phyloP scores from a whole-genome alignment of 1,284 basidiomycete genomes.

The Boletellus deceptivus region DNA sequence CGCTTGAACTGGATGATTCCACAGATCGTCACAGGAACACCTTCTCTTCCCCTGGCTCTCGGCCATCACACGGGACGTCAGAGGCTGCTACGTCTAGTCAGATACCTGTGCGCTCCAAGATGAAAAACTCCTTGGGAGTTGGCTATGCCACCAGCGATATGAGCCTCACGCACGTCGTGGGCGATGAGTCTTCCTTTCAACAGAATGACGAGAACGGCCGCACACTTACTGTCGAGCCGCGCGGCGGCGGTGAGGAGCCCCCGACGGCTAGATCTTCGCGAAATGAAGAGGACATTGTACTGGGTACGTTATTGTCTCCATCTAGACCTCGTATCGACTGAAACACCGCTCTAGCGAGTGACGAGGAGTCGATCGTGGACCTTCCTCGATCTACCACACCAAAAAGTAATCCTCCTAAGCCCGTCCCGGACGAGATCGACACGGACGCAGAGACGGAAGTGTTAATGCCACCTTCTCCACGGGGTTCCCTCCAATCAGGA shows the following conservation, averaged over 20 bases:
- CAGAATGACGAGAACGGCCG: constrained; percentile 32
- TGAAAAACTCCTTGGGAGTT: constrained; percentile 18
- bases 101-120: constrained; percentile 46
- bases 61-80: constrained; percentile 27
- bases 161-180: constrained; percentile 27
- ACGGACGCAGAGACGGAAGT: constrained; percentile 31
- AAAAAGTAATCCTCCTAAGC: constrained; percentile 18
- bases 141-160: constrained; percentile 25
- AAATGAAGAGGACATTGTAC: constrained; percentile 32
- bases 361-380: constrained; percentile 34
- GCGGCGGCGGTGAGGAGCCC: constrained; percentile 28
- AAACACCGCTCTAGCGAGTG: constrained; percentile 35
- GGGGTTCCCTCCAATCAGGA: constrained; percentile 20
- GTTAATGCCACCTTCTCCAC: constrained; percentile 21
- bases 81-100: constrained; percentile 34
- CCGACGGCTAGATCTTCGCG: constrained; percentile 18
- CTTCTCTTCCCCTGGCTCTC: constrained; percentile 22
- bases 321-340: not conserved
- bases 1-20: constrained; percentile 40
- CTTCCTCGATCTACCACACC: constrained; percentile 27
- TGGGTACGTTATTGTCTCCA: constrained; percentile 31
- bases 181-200: constrained; percentile 20
- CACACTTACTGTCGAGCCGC: constrained; percentile 32
- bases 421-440: constrained; percentile 17
- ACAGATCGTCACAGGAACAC: constrained; percentile 22